Base-by-base conservation (phyloP, 768 basidiomycete genomes). In the Leccinum rimulosum region DNA sequence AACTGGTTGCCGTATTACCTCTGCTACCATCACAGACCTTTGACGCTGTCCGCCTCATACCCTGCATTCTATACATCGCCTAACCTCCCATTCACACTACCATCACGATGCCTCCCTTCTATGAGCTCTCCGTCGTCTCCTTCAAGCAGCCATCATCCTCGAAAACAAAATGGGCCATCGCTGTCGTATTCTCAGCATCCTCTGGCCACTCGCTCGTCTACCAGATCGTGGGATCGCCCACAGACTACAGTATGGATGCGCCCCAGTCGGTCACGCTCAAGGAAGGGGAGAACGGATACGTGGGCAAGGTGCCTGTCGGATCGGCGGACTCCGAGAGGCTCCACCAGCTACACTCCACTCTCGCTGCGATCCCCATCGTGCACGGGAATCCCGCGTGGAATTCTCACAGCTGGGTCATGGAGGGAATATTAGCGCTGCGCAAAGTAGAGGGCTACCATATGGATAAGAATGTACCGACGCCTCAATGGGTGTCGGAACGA, bases 251-350 rank as follows among this genome's bases (percentile, higher is more conserved):
- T 30, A 60, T 73, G 3, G 73, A 74, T 17, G 73, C 63, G 1
- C 72, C 72, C 1, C 71, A 73, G 57, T 73, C 72, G 1, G 71
- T 74, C 60, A 70, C 73, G 0, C 64, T 73, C 6, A 69, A 67
- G 50, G 64, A 56, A 52, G 73, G 73, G 38, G 70, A 72, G 49
- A 70, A 64, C 35, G 69, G 62, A 19, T 72, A 73, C 36, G 6
- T 54, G 56, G 54, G 64, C 49, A 74, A 61, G 52, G 17, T 28
- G 36, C 54, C 66, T 4, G 62, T 73, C 25, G 72, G 72, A 15
- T 11, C 51, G 1, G 73, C 66, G 15, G 72, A 73, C 55, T 63
- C 73, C 8, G 72, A 73, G 55, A 62, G 31, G 36, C 65, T 73
- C 47, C 72, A 68, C 35, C 62, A 61, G 30, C 52, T 73, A n/a